Percentiles rank a stretch among this genome's conserved stretches.
These are phyloP conservation scores for Zygotorulaspora mrakii DNA, from an alignment of 1,139 yeast genomes.

Conservation along the genomic window DNA sequence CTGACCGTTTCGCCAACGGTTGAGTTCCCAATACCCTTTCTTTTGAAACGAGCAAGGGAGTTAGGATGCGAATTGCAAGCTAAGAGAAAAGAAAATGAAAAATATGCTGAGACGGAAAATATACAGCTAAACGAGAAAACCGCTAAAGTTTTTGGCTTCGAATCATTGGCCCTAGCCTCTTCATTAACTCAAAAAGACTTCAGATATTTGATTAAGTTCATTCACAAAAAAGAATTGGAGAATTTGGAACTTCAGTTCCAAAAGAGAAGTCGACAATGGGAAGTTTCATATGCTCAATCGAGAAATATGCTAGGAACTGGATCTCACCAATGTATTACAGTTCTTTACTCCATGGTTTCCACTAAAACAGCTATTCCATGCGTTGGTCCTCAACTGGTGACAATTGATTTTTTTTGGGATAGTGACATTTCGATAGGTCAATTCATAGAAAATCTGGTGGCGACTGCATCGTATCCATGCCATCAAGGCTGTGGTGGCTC, in stretches of 20 bases:
- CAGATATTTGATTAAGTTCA: conserved; percentile 33
- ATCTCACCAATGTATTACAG: conserved; percentile 73
- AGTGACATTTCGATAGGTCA: conserved; percentile 88
- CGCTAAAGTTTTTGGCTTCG: conserved; percentile 14
- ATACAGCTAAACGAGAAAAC: conserved; percentile 22
- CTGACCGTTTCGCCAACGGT: conserved; percentile 77
- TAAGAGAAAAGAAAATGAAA: conserved; percentile 33
- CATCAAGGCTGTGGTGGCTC: conserved; percentile 77
- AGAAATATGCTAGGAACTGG: conserved; percentile 58
- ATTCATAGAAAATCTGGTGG: conserved; percentile 74
- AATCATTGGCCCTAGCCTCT: conserved; percentile 27
- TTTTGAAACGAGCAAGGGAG: conserved; percentile 52
- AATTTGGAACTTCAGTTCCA: conserved; percentile 40
- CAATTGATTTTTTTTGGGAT: conserved; percentile 85
- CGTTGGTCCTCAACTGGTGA: conserved; percentile 78
- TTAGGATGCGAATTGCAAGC: conserved; percentile 48
- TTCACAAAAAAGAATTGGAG: conserved; percentile 39
- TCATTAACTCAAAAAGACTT: conserved; percentile 33
- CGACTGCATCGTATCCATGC: conserved; percentile 65
- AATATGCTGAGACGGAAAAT: conserved; percentile 32
- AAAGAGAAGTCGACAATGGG: conserved; percentile 56
- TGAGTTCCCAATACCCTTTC: conserved; percentile 60
- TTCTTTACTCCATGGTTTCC: conserved; percentile 78
- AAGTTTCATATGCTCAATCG: conserved; percentile 47
- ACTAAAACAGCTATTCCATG: conserved; percentile 88